Evolutionary conservation across 495 filamentous ascomycete genomes (phyloP), one percentile per base, ranked within the genome.

Genomic region (Hyaloscypha finlandica): DNA sequence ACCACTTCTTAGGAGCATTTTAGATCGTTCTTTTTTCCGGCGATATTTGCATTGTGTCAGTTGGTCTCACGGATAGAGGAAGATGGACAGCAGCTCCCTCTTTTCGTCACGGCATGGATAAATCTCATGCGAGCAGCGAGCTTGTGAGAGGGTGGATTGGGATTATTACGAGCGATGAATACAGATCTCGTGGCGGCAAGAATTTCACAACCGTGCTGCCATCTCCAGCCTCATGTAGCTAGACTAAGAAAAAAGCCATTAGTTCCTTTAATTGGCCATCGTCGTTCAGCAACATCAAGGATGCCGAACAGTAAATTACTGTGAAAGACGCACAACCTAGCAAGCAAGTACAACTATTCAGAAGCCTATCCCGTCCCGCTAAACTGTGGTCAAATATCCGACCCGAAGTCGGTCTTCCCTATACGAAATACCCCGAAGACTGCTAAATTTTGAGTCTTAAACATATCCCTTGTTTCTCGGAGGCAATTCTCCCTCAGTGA

Each of bases 1-100:
- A 48, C 53, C 59, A 54, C 57, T 61, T 71, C 63, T 45, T 67
- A 62, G 63, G 63, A 71, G 66, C 65, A 69, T 71, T 67, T 69
- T 74, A 74, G 71, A 74, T 55, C 37, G 68, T 67, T 70, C 57
- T 65, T 65, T 65, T 61, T 70, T 70, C 68, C 60, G 67, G 66
- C 69, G 66, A 71, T 63, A 65, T 67, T 65, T 71, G 66, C 71
- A 74, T 74, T 69, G 48, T 65, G 66, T 74, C 59, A 37, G 33
- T 63, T 29, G 60, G 64, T 66, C 61, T 66, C 66, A 68, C 71
- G 65, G 68, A 65, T 74, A 71, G 64, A 70, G 69, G 69, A 64
- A 63, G 59, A 64, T 69, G 56, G 60, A 35, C 42, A 45, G 56
- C 33, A 31, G 20, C 52, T 60, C 64, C 33, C 68, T 63, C 68